Conservation (phyloP, 2,329 filamentous ascomycete species). For the Cladosporium velox region DNA sequence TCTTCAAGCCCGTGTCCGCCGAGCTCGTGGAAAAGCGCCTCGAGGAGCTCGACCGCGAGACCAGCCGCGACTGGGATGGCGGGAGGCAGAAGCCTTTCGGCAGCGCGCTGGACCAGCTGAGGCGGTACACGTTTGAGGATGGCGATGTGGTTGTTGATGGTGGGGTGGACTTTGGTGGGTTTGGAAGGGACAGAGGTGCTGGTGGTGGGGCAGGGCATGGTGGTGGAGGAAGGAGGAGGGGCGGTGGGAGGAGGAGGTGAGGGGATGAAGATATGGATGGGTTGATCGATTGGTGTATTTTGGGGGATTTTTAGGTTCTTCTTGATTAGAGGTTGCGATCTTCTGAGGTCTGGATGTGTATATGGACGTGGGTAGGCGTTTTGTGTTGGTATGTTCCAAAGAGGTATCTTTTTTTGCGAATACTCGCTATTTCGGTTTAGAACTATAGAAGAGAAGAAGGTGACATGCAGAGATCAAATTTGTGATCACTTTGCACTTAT, state of each 20-base stretch:
- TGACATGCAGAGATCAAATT: neutral
- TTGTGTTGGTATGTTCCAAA: neutral
- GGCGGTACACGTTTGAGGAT: conserved; percentile 48
- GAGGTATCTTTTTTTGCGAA: neutral
- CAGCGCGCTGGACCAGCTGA: conserved; percentile 38
- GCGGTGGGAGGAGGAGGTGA: conserved; percentile 25
- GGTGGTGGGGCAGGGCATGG: conserved; percentile 23
- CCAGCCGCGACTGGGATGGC: conserved; percentile 44
- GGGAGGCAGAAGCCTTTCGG: conserved; percentile 28
- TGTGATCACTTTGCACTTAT: neutral
- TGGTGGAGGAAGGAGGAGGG: conserved; percentile 24
- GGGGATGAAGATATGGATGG: neutral
- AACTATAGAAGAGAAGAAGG: neutral
- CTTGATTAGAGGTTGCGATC: neutral
- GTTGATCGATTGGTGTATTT: neutral
- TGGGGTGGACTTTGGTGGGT: conserved; percentile 39
- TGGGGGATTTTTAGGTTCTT: neutral
- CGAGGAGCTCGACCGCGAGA: conserved; percentile 55
- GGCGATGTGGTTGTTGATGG: conserved; percentile 47
- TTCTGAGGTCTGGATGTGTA: neutral
- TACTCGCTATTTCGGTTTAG: neutral
- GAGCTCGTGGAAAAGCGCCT: conserved; percentile 66
- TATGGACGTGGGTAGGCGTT: neutral
- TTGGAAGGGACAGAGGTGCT: conserved; percentile 25
- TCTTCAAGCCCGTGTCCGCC: conserved; percentile 65